Base-by-base conservation (phyloP, 2,329 filamentous ascomycete species). In the Aspergillus thermomutatus region DNA sequence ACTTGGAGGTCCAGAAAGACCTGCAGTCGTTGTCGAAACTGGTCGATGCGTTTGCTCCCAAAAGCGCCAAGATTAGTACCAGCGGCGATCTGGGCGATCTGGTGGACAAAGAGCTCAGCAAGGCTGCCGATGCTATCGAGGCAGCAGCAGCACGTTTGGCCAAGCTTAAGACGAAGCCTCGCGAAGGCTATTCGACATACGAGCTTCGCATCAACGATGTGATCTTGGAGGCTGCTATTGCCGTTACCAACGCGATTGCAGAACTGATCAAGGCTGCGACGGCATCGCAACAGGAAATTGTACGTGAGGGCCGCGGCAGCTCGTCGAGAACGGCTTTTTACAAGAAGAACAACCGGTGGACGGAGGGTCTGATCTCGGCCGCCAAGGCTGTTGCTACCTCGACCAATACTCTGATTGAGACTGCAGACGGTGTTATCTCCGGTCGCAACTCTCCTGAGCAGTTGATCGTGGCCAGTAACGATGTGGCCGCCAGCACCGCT, bases 301-400 rank as follows among this genome's bases (percentile, higher is more conserved):
- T 99, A 46, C 88, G 92, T 63, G 91, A 96, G 61, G 94, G 94
- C 7, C 88, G 90, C 21, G 94, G 94, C 37, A 89, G 88, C 26
- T 91, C 90, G 52, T 95, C 91, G 47, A 85, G 88, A 56, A 95
- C 92, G 1, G 92, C 92, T 25, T 99, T 99, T 76, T 99, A 99
- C 87, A 97, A 97, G 84, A 97, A 97, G 82, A 97, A 99, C 83
- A 99, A 97, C 78, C 86, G 94, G 52, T 99, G 94, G 94, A 99
- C 94, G 0, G 94, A 99, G 71, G 94, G 94, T 49, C 86, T 99
- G 59, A 97, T 99, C 71, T 96, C 91, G 40, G 94, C 94, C 0
- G 93, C 94, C 62, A 99, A 99, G 79, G 94, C 94, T 0, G 94
- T 99, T 19, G 94, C 94, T 3, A 84, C 84, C 1, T 95, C 92